Evolutionary conservation across 2,329 filamentous ascomycete species (phyloP).

Genomic region (Paracorniculantispora psalliotae): DNA sequence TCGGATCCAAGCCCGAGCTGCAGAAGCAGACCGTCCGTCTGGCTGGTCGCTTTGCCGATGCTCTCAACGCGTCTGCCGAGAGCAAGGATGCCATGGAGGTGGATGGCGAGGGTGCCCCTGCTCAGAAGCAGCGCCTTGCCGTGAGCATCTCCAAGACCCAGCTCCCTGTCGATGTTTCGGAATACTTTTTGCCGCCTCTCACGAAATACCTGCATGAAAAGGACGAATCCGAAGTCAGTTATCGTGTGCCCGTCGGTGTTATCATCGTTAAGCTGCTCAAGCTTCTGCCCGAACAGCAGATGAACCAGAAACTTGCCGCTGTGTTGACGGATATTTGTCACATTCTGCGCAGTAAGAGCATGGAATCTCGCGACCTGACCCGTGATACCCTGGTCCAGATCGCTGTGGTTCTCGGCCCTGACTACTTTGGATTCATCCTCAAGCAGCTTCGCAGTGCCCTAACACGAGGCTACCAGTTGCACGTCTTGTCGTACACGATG

Average conservation of each 20-base stretch:
- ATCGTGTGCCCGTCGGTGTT: constrained; percentile 84
- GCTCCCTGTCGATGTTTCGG: constrained; percentile 65
- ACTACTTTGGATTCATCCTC: constrained; percentile 86
- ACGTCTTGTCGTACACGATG: constrained; percentile 91
- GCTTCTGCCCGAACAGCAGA: constrained; percentile 67
- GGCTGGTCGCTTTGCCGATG: constrained; percentile 75
- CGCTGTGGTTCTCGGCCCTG: constrained; percentile 70
- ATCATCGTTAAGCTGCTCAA: constrained; percentile 84
- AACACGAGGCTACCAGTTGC: constrained; percentile 82
- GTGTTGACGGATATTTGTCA: constrained; percentile 90
- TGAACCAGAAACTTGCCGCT: constrained; percentile 70
- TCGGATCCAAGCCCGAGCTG: constrained; percentile 72
- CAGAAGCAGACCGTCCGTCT: constrained; percentile 84
- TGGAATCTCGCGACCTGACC: constrained; percentile 86
- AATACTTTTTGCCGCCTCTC: constrained; percentile 72
- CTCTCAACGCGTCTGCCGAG: constrained; percentile 53
- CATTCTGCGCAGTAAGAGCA: constrained; percentile 82
- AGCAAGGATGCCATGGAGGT: constrained; percentile 39
- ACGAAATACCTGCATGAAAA: constrained; percentile 88
- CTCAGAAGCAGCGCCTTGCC: constrained; percentile 42
- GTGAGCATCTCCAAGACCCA: constrained; percentile 64
- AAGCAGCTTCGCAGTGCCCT: constrained; percentile 83
- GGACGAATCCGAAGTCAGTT: constrained; percentile 88
- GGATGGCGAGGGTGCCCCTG: constrained; percentile 26
- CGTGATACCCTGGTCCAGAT: constrained; percentile 84